Evolutionary conservation across 1,284 basidiomycete species (phyloP), one percentile per base, ranked within the genome.

Genomic region (Ceratobasidium sp.): DNA sequence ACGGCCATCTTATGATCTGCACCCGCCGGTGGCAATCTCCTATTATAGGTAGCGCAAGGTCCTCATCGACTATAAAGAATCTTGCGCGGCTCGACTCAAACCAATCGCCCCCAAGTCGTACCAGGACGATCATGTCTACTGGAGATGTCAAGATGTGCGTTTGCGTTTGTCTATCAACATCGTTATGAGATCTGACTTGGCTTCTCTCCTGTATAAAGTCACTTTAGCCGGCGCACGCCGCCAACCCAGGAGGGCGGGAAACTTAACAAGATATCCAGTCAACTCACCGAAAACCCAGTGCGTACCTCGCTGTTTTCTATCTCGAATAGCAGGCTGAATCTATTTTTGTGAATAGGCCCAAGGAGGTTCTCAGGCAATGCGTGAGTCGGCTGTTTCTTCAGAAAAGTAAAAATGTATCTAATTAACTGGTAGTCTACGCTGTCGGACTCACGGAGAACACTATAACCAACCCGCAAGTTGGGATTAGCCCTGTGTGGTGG

Each of bases 401-500:
- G 43, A 7, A 11, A 57, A 61, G 17, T 9, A 25, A 71, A 59
- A 11, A 22, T 61, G 11, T 37, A 22, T 34, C 15, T 46, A 6
- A 52, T 34, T 71, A 54, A 4, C 52, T n/a, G 32, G 7, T 77
- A 94, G 93, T 95, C 34, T 93, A 94, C 81, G 93, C 90, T 57
- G 89, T 90, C 46, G 92, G 92, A 4, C 83, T 95, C 79, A 88
- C 86, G n/a, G 92, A 92, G 81, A 88, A 90, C 78, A 94, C 95
- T 80, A 92, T 95, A 89, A 83, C 91, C 76, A 95, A 94, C 82
- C 90, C 93, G 68, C 94, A 95, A 86, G 91, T 95, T 80, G 94
- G 94, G 52, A 93, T 95, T 80, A 92, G 92, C 46, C 91, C 92
- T 1, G 88, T 95, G 70, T 95, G 94, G 93, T 95, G 93, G 92